phyloP scores from a whole-genome alignment of 179 eudicot genomes.

The Beta lomatogona region DNA sequence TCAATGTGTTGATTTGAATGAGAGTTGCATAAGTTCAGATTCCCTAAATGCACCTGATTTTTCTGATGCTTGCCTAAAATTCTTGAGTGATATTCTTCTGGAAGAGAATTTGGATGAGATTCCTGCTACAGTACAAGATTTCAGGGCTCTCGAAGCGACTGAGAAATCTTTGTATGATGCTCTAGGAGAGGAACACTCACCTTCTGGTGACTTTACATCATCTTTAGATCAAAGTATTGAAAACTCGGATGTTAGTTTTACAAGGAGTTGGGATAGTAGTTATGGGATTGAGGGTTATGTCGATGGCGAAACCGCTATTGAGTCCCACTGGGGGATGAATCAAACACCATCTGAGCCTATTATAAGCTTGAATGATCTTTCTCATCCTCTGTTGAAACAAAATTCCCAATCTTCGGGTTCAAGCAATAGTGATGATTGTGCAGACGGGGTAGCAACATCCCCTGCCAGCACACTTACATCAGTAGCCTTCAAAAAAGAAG shows the following conservation, averaged over 20 bases:
- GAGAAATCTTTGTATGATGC: constrained; percentile 73
- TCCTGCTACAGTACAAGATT: constrained; percentile 47
- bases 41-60: constrained; percentile 34
- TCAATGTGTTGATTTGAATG: not conserved
- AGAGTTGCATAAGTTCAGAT: constrained; percentile 13
- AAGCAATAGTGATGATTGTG: constrained; percentile 32
- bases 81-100: constrained; percentile 50
- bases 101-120: constrained; percentile 56
- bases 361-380: constrained; percentile 29
- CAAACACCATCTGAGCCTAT: constrained; percentile 24
- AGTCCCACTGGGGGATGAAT: constrained; percentile 16
- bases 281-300: constrained; percentile 25
- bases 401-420: constrained; percentile 43
- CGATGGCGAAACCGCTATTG: constrained; percentile 10
- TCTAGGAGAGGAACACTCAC: constrained; percentile 41
- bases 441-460: constrained; percentile 29
- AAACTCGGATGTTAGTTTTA: constrained; percentile 35
- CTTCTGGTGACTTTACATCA: constrained; percentile 17
- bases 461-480: constrained; percentile 29
- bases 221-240: constrained; percentile 20
- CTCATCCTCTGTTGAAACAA: constrained; percentile 21
- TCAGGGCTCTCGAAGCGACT: constrained; percentile 66
- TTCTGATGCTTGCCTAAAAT: constrained; percentile 47
- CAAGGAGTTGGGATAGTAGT: constrained; percentile 12
- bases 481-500: constrained; percentile 28